Evolutionary conservation across 768 basidiomycete species (phyloP).

Genomic region (Tylopilus sp.): DNA sequence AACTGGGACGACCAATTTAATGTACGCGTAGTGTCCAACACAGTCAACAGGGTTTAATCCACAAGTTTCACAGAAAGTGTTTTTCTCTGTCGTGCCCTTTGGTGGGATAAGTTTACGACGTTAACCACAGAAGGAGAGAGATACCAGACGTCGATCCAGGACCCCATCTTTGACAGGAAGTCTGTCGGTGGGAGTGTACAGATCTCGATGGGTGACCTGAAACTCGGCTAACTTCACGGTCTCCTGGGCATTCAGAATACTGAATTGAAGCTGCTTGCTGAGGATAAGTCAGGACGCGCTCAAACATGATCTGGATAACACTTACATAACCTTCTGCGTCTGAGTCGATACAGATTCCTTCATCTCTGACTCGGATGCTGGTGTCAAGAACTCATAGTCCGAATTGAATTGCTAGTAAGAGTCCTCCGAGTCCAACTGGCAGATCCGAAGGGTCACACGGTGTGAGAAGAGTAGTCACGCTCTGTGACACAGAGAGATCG

Average conservation of each 20-base stretch:
- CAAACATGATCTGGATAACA: constrained; percentile 1
- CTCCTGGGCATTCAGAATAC: constrained; percentile 89
- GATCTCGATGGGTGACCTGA: constrained; percentile 88
- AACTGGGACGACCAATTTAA: constrained; percentile 93
- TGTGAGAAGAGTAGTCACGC: constrained; percentile 19
- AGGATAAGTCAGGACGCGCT: constrained; percentile 7
- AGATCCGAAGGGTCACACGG: constrained; percentile 2
- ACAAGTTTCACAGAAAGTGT: constrained; percentile 90
- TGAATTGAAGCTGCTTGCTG: constrained; percentile 96
- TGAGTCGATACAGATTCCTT: constrained; percentile 80
- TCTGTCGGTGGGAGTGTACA: constrained; percentile 83
- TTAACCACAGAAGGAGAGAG: constrained; percentile 21
- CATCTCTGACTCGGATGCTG: constrained; percentile 33
- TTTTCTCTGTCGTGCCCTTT: constrained; percentile 94
- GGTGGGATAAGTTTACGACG: background rate
- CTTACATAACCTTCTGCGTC: constrained; percentile 81
- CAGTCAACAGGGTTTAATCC: constrained; percentile 89
- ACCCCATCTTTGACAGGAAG: constrained; percentile 90
- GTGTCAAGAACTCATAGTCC: background rate
- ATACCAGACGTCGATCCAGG: constrained; percentile 84
- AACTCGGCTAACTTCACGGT: constrained; percentile 95
- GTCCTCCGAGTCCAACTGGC: no score
- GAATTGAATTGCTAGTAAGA: no score
- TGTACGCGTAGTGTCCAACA: constrained; percentile 98
- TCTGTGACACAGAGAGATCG: constrained; percentile 36